Evolutionary conservation across 768 basidiomycete species (phyloP), one percentile per base, ranked within the genome.

Genomic region (Phanerochaete carnosa): DNA sequence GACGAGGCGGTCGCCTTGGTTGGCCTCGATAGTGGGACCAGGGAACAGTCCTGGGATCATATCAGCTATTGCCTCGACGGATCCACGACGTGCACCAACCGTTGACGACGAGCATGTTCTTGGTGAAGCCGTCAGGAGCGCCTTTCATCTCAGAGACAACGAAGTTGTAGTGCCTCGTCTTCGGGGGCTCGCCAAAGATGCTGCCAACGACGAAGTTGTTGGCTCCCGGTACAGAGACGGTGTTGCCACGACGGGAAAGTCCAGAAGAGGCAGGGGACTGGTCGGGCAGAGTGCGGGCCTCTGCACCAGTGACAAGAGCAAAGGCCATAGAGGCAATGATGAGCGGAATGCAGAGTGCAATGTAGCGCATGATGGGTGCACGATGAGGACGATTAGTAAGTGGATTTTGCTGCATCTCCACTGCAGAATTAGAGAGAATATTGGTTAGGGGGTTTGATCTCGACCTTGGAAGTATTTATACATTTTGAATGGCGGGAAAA

Each of bases 61-160:
- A 16, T 16, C 5, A 26, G 26, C 29, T 15, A 23, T 7, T 33
- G 30, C 11, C 1, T 32, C 58, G 28, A 25, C 52, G 26, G 46
- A 28, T 67, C 39, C 1, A 26, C 39, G 12, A 15, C 37, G 6
- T 22, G n/a, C 45, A 22, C 19, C 37, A 45, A 73, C 80, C 77
- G 30, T 83, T 83, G 28, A 83, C 80, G 47, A 80, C 80, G 3
- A 81, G 68, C 78, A 81, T 79, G 1, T 66, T 66, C 43, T 76
- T 73, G 50, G 74, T 64, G 30, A 75, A 69, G 49, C 77, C 80
- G 61, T 81, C 78, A 0, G 77, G 79, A 0, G 79, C 69, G 1
- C 77, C 75, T 2, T 59, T 59, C 22, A 73, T 66, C 61, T 75
- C 68, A 12, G 72, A 69, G 9, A 82, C 26, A 19, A 73, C 73